These are phyloP conservation scores for Beauveria bassiana DNA, from an alignment of 2,329 filamentous ascomycete genomes.

Conservation along the genomic window DNA sequence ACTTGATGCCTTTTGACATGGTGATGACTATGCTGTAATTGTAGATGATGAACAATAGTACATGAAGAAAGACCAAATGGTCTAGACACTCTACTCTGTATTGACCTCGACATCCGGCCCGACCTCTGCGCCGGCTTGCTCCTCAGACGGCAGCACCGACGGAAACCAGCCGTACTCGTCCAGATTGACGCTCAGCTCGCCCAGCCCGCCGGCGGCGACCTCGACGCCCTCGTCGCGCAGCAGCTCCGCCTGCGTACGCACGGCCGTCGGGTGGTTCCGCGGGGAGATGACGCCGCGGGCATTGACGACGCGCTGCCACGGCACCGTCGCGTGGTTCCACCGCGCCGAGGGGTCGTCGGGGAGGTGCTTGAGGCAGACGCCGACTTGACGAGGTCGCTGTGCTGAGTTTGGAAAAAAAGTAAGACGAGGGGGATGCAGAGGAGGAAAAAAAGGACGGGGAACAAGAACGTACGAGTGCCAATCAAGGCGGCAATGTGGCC, in stretches of 20 bases:
- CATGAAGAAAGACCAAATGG: neutral
- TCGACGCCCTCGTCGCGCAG: conserved; percentile 45
- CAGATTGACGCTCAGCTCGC: conserved; percentile 46
- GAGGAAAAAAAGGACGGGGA: neutral
- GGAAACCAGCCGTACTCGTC: conserved; percentile 50
- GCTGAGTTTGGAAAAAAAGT: conserved; percentile 33
- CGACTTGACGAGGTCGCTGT: conserved; percentile 74
- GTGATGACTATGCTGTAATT: neutral
- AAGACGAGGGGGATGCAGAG: neutral
- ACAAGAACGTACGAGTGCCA: conserved; percentile 55
- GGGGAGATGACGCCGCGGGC: conserved; percentile 79
- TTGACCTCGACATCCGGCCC: neutral
- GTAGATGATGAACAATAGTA: neutral
- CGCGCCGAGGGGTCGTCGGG: conserved; percentile 38
- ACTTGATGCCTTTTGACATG: neutral
- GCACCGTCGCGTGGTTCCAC: conserved; percentile 73
- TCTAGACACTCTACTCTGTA: neutral
- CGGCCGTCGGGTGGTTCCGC: conserved; percentile 46
- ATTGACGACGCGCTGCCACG: conserved; percentile 93
- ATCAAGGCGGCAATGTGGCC: conserved; percentile 69
- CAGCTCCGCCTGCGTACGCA: conserved; percentile 42
- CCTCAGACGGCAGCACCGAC: conserved; percentile 37
- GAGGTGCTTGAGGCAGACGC: conserved; percentile 82
- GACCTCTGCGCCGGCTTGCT: neutral
- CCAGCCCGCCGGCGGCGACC: conserved; percentile 40